A percentile compares a stretch with the other conserved stretches of the same genome.
Evolutionary conservation across 2,329 filamentous ascomycete species (phyloP).

Genomic region (Fusarium citri): DNA sequence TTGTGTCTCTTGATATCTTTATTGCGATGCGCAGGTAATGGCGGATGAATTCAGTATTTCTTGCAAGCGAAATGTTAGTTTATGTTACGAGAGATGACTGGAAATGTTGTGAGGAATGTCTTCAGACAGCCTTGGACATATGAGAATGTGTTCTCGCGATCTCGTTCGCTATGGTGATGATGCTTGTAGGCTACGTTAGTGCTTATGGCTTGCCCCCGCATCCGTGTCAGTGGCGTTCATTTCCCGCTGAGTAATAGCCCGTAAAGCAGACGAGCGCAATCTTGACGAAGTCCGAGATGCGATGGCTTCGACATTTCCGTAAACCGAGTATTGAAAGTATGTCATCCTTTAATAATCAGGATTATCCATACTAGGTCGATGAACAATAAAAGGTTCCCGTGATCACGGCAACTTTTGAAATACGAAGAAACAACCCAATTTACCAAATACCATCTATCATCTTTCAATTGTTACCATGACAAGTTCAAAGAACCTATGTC

Average conservation of each 20-base stretch:
- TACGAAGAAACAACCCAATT: neutral
- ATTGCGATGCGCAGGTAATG: too few relatives aligned
- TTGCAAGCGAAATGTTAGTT: too few relatives aligned
- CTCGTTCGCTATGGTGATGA: too few relatives aligned
- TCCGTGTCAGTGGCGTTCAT: neutral
- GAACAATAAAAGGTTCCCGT: neutral
- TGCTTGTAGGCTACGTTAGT: too few relatives aligned
- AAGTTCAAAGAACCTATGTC: neutral
- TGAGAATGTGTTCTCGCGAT: too few relatives aligned
- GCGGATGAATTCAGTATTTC: too few relatives aligned
- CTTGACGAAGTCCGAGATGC: neutral
- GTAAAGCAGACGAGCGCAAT: neutral
- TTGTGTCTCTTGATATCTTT: too few relatives aligned
- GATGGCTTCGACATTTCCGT: neutral
- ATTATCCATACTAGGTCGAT: neutral
- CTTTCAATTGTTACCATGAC: neutral
- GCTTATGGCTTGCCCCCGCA: neutral
- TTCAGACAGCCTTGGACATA: too few relatives aligned
- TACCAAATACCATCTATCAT: neutral
- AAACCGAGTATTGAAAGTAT: neutral
- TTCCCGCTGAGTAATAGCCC: neutral
- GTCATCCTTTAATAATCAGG: neutral
- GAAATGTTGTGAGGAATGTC: too few relatives aligned
- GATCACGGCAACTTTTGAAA: neutral
- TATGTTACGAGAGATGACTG: too few relatives aligned